A percentile compares a stretch with the other conserved stretches of the same genome.
Conservation (phyloP, 352 stramenopile species). For the Phytophthora lateralis region DNA sequence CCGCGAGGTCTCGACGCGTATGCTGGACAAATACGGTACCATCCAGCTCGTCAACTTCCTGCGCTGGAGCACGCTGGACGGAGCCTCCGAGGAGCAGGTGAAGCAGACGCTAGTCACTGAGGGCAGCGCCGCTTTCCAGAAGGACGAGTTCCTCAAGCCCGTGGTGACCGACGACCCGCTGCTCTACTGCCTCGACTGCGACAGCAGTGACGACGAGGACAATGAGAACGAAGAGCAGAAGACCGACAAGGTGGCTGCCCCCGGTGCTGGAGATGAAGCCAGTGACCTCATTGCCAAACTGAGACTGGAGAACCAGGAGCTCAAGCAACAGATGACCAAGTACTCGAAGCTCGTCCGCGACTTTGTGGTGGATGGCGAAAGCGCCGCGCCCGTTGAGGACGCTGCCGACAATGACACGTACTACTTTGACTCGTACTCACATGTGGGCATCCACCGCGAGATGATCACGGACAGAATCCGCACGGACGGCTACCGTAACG, state of each 20-base stretch:
- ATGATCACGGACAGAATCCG: constrained; percentile 91
- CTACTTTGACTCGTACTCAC: constrained; percentile 99
- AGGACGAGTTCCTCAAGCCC: constrained; percentile 78
- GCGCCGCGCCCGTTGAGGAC: constrained; percentile 24
- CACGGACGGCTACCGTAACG: constrained; percentile 97
- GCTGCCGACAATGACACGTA: constrained; percentile 90
- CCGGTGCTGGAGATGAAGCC: constrained; percentile 14
- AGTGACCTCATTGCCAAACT: constrained; percentile 47
- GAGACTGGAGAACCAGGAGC: constrained; percentile 68
- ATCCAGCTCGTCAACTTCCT: constrained; percentile 85
- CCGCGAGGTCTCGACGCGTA: constrained; percentile 48
- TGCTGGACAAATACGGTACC: constrained; percentile 79
- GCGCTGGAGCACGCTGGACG: constrained; percentile 51
- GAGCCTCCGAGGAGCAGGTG: constrained; percentile 41
- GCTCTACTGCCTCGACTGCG: constrained; percentile 81
- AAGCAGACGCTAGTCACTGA: constrained; percentile 52
- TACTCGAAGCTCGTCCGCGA: constrained; percentile 76
- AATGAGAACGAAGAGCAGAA: constrained; percentile 42
- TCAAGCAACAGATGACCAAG: constrained; percentile 74
- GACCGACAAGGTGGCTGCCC: constrained; percentile 18
- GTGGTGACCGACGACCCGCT: constrained; percentile 80
- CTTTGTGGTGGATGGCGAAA: constrained; percentile 74
- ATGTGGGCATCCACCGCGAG: constrained; percentile 98
- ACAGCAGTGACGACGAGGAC: constrained; percentile 57
- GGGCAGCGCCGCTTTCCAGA: constrained; percentile 55